phyloP scores from a whole-genome alignment of 179 eudicot genomes.

The Amaranthus tricolor region DNA sequence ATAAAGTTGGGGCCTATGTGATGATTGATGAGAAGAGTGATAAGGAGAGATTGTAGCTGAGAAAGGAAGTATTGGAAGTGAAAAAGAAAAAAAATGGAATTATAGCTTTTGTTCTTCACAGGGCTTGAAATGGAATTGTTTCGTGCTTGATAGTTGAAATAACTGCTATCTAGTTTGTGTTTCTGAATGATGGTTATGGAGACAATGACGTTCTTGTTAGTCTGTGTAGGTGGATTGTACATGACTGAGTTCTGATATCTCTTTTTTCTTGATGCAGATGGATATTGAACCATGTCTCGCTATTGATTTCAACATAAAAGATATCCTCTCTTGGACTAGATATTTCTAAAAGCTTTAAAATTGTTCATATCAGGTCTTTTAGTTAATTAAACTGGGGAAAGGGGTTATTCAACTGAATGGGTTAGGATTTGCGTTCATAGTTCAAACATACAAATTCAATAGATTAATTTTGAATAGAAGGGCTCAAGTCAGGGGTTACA shows the following conservation, averaged over 20 bases:
- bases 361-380: not conserved
- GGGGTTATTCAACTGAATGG: no score
- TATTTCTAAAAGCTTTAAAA: not conserved
- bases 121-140: not conserved
- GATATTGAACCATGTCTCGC: constrained; percentile 86
- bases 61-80: no score
- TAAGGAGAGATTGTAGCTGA: no score
- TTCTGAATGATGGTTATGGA: not conserved
- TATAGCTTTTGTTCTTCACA: not conserved
- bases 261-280: constrained; percentile 57
- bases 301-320: constrained; percentile 72
- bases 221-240: not conserved
- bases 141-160: not conserved
- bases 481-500: no score
- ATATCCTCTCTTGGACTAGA: constrained; percentile 57
- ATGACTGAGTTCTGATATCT: constrained; percentile 3
- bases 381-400: no score
- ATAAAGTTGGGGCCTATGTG: no score
- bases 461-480: no score
- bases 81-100: no score
- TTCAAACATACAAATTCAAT: no score
- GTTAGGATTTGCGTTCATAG: no score
- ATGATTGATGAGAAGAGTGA: no score
- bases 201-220: not conserved
- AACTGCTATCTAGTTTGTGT: not conserved